Evolutionary conservation across 331 rosid genomes (phyloP), one percentile per base, ranked within the genome.

Genomic region (Arachis monticola): DNA sequence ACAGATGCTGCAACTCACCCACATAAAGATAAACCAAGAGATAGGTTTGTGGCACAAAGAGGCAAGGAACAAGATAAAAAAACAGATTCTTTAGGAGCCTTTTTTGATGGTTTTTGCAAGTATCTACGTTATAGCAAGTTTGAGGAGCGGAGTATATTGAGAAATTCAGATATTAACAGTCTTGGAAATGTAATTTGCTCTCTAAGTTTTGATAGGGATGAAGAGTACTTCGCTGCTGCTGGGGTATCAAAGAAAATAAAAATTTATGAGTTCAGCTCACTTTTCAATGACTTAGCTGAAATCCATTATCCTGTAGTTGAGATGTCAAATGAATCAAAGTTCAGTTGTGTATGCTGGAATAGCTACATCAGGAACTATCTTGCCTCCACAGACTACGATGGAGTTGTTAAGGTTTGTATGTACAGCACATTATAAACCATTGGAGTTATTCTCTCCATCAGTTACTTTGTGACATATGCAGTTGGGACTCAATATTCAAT

Each of bases 291-390:
- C 73, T 76, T 91, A 63, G 90, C 81, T 14, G 91, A 88, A 70
- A 85, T 88, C 63, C 92, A 90, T 80, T 87, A 92, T 83, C 97
- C 96, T 40, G 92, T 68, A 69, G 79, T 80, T 17, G 96, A 90
- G 85, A 90, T 92, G 90, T 41, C 86, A 67, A 92, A 92, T 80
- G 82, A 72, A 75, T 87, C 96, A 70, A 90, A 79, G 85, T 82
- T 90, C 81, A 90, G 90, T 61, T 87, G 96, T 76, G 87, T 92
- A 83, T 83, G 92, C 84, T 92, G 96, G 96, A 92, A 92, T 84
- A 83, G 78, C 85, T 92, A 89, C 59, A 85, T 92, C 65, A 88
- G 82, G 85, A 92, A 83, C 84, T 92, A 90, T 83, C 81, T 92
- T 64, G 96, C 97, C 77, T 87, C 97, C 63, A 76, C 96, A 60